These are phyloP conservation scores for Dactylorhiza incarnata DNA, from an alignment of 106 monocot genomes.

Conservation along the genomic window DNA sequence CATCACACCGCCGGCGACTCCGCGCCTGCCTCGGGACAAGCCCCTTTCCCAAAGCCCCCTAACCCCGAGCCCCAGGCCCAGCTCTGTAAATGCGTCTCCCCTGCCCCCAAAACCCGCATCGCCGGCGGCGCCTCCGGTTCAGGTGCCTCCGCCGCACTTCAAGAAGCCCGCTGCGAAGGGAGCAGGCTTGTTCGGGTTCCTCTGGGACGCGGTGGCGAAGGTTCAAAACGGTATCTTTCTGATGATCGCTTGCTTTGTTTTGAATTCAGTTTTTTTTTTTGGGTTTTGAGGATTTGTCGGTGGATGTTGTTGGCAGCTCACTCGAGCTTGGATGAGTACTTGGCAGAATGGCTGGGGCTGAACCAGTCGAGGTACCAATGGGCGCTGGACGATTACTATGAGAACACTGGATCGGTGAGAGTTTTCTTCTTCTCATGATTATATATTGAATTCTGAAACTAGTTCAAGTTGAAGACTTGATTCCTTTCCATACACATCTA, in stretches of 20 bases:
- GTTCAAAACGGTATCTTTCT: constrained; percentile 66
- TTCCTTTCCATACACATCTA: neutral
- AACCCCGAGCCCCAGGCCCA: constrained; percentile 10
- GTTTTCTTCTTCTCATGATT: neutral
- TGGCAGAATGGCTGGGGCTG: constrained; percentile 81
- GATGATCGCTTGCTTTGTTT: constrained; percentile 1
- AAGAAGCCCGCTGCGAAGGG: constrained; percentile 17
- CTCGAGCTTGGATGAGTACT: constrained; percentile 78
- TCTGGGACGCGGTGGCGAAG: constrained; percentile 70
- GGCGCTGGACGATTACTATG: constrained; percentile 89
- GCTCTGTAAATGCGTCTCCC: neutral
- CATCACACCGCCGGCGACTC: constrained; percentile 66
- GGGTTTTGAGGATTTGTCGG: neutral
- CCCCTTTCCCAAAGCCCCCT: constrained; percentile 7
- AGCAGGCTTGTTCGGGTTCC: constrained; percentile 42
- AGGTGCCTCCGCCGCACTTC: constrained; percentile 69
- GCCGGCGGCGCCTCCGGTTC: constrained; percentile 30
- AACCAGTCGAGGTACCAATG: constrained; percentile 93
- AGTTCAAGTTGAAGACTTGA: too few species aligned
- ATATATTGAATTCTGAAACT: neutral
- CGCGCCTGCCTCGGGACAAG: constrained; percentile 16
- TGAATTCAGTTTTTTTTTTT: neutral
- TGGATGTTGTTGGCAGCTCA: constrained; percentile 48
- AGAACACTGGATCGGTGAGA: constrained; percentile 51
- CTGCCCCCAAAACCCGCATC: neutral